Evolutionary conservation across 2,329 filamentous ascomycete species (phyloP), one percentile per base, ranked within the genome.

Genomic region (Fusarium marasasianum): DNA sequence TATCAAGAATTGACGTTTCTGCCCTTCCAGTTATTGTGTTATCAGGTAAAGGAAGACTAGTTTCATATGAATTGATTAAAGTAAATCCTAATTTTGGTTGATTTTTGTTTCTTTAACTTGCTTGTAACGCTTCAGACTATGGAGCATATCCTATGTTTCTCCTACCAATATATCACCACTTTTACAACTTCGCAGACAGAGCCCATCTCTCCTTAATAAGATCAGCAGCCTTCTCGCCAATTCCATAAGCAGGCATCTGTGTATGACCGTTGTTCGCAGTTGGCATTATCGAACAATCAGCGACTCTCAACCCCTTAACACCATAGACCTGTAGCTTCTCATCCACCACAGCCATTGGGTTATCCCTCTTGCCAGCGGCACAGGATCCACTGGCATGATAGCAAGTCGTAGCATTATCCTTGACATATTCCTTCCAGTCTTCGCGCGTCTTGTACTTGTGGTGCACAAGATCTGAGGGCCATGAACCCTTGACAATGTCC

Each of bases 341-440:
- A 71, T 90, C 87, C 0, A 91, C 81, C 0, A 91, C 88, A 15
- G 87, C 86, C 76, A 85, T 86, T 5, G 83, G 80, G 75, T 92
- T 88, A 17, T 82, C 82, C 3, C 57, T 61, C 50, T 75, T 81
- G 12, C 82, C 82, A 77, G 83, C 83, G 8, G 76, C 75, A 59
- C 79, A 81, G 8, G 81, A 82, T 20, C 77, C 77, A n/a, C 71
- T 69, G 9, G 78, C 73, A 48, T 79, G 77, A 48, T 76, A 78
- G 35, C 89, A 90, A 31, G 89, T 91, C 6, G 88, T 90, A n/a
- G 88, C 89, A 77, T 90, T 84, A 38, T 91, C 81, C 75, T 85
- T 87, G 11, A 91, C 87, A 74, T 87, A 87, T 2, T 85, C 83
- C 41, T 87, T 82, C 90, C 90, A 91, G 45, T 91, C 77, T 18